phyloP scores from a whole-genome alignment of 495 filamentous ascomycete species.

The Hypoxylon rickii region DNA sequence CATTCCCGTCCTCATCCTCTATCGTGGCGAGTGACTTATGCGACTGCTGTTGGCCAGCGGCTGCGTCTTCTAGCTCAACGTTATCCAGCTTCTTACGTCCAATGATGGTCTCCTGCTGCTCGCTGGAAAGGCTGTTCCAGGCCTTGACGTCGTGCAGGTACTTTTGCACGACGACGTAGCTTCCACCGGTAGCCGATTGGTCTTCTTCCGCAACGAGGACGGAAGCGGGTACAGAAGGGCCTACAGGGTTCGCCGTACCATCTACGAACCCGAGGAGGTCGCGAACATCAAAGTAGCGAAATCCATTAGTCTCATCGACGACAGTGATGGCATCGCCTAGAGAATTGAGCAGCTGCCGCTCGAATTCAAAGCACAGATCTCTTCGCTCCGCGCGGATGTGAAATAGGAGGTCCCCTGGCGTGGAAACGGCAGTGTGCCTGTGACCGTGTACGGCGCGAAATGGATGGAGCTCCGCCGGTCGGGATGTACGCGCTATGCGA shows the following conservation, averaged over 20 bases:
- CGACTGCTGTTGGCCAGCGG: slow-evolving; percentile 49
- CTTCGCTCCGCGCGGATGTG: slow-evolving; percentile 61
- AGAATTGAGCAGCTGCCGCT: slow-evolving; percentile 55
- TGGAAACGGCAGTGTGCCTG: slow-evolving; percentile 54
- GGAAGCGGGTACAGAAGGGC: slow-evolving; percentile 48
- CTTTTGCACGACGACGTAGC: slow-evolving; percentile 64
- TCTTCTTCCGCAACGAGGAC: slow-evolving; percentile 54
- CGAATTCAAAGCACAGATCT: slow-evolving; percentile 63
- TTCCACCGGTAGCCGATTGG: slow-evolving; percentile 47
- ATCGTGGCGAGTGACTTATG: slow-evolving; percentile 62
- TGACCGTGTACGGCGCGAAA: slow-evolving; percentile 53
- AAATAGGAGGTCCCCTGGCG: slow-evolving; percentile 60
- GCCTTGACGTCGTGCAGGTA: slow-evolving; percentile 58
- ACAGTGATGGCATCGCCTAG: slow-evolving; percentile 53
- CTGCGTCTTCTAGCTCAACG: slow-evolving; percentile 58
- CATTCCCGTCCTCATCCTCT: slow-evolving; percentile 55
- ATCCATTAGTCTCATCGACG: slow-evolving; percentile 59
- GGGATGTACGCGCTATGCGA: slow-evolving; percentile 47
- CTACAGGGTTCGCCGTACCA: slow-evolving; percentile 62
- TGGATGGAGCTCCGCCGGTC: slow-evolving; percentile 57
- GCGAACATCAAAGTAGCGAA: slow-evolving; percentile 63
- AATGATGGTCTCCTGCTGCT: slow-evolving; percentile 61
- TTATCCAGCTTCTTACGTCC: slow-evolving; percentile 62
- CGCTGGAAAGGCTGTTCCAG: slow-evolving; percentile 52
- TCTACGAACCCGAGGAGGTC: slow-evolving; percentile 65